Evolutionary conservation across 148 eudicot genomes (phyloP).

Genomic region (Rhododendron ferrugineum): DNA sequence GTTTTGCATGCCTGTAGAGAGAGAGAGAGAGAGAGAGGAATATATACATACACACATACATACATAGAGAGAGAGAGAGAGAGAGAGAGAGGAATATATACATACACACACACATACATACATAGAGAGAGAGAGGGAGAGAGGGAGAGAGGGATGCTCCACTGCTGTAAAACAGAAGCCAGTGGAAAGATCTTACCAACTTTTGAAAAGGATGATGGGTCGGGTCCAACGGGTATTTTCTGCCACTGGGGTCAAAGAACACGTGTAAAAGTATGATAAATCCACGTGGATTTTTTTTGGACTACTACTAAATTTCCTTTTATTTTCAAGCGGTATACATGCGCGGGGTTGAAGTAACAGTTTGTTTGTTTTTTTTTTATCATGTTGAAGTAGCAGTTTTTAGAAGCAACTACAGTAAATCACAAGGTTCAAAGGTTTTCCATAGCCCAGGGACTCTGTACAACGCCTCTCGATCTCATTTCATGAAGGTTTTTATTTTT

Average conservation of each 20-base stretch:
- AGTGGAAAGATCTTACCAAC: background rate
- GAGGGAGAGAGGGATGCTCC: background rate
- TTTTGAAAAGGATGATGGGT: background rate
- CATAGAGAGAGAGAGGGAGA: background rate
- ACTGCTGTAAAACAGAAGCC: background rate
- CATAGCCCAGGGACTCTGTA: too few species aligned
- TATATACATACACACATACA: background rate
- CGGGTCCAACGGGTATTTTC: background rate
- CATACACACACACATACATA: background rate
- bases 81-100: background rate
- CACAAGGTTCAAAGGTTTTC: too few species aligned
- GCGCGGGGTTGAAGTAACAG: too few species aligned
- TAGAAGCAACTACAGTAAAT: too few species aligned
- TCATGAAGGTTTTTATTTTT: too few species aligned
- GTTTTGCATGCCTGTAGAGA: conserved; percentile 13
- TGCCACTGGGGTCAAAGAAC: background rate
- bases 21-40: background rate
- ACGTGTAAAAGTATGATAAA: background rate
- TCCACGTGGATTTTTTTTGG: background rate
- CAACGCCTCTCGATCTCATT: too few species aligned
- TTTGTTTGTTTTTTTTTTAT: too few species aligned
- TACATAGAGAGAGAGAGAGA: background rate
- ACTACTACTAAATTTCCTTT: too few species aligned
- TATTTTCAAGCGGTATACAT: too few species aligned
- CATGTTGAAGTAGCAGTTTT: too few species aligned